Percentiles rank a stretch among this genome's conserved stretches.
These are phyloP conservation scores for Dendrocalamus latiflorus DNA, from an alignment of 202 grass and related monocot species.

Conservation along the genomic window DNA sequence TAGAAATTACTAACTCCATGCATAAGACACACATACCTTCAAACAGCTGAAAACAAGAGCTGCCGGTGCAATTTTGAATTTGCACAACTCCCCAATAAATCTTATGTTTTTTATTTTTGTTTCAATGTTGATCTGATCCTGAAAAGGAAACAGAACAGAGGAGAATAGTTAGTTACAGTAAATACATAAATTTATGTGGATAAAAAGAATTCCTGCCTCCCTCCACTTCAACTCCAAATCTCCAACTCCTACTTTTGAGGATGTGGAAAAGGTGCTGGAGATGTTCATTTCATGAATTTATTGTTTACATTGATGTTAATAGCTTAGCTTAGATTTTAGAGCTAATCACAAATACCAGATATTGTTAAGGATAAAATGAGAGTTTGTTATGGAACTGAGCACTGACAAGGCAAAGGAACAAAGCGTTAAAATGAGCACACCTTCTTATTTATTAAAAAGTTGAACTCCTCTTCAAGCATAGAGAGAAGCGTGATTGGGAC, in stretches of 20 bases:
- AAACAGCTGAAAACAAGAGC: conserved; percentile 92
- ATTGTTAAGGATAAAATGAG: background rate
- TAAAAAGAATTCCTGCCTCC: background rate
- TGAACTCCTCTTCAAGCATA: conserved; percentile 98
- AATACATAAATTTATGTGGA: conserved; percentile 2
- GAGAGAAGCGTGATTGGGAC: conserved; percentile 74
- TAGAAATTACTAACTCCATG: conserved; percentile 7
- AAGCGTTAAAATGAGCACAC: conserved; percentile 31
- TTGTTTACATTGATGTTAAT: background rate
- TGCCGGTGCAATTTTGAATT: conserved; percentile 92
- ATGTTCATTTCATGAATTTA: background rate
- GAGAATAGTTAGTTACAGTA: conserved; percentile 30
- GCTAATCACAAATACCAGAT: background rate
- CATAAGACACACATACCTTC: conserved; percentile 52
- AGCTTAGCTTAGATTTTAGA: background rate
- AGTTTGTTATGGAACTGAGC: conserved; percentile 12
- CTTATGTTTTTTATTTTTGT: conserved; percentile 99
- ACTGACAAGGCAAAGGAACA: conserved; percentile 1
- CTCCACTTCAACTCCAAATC: background rate
- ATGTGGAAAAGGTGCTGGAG: background rate
- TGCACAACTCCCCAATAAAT: conserved; percentile 96
- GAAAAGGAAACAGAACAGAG: conserved; percentile 35
- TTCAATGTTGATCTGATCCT: conserved; percentile 99
- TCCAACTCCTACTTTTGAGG: background rate
- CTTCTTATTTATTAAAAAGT: conserved; percentile 99